Evolutionary conservation across 106 monocot species (phyloP).

Genomic region (Posidonia australis): DNA sequence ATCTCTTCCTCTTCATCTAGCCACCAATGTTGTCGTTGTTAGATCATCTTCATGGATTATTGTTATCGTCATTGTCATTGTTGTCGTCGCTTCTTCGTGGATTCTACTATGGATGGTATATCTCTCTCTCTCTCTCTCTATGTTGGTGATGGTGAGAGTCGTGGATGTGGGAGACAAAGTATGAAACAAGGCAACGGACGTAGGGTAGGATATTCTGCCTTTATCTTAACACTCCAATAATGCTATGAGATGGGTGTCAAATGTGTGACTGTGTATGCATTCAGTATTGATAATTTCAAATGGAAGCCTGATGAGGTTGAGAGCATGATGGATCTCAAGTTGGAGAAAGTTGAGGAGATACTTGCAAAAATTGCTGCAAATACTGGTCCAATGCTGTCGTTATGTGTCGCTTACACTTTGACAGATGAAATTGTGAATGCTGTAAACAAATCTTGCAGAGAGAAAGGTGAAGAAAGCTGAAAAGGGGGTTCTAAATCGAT

Average conservation of each 20-base stretch:
- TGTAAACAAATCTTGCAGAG: conserved; percentile 7
- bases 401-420: conserved; percentile 25
- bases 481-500: neutral
- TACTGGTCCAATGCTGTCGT: conserved; percentile 13
- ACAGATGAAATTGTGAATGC: conserved; percentile 23
- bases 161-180: neutral
- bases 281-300: conserved; percentile 28
- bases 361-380: conserved; percentile 14
- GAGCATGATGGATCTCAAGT: conserved; percentile 14
- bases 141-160: too few species aligned
- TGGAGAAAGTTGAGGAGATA: conserved; percentile 18
- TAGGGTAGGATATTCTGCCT: conserved; percentile 9
- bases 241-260: conserved; percentile 26
- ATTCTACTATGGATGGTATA: too few species aligned
- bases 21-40: too few species aligned
- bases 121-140: too few species aligned
- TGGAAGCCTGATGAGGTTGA: conserved; percentile 27
- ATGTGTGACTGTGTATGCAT: conserved; percentile 29
- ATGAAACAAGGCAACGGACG: conserved; percentile 10
- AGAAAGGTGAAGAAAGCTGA: neutral
- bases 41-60: too few species aligned
- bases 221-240: conserved; percentile 14
- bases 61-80: too few species aligned
- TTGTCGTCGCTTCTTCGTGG: too few species aligned
- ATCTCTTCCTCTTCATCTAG: too few species aligned